Percentiles rank a stretch among this genome's conserved stretches.
Evolutionary conservation across 2,329 filamentous ascomycete species (phyloP).

Genomic region (Parastagonospora nodorum): DNA sequence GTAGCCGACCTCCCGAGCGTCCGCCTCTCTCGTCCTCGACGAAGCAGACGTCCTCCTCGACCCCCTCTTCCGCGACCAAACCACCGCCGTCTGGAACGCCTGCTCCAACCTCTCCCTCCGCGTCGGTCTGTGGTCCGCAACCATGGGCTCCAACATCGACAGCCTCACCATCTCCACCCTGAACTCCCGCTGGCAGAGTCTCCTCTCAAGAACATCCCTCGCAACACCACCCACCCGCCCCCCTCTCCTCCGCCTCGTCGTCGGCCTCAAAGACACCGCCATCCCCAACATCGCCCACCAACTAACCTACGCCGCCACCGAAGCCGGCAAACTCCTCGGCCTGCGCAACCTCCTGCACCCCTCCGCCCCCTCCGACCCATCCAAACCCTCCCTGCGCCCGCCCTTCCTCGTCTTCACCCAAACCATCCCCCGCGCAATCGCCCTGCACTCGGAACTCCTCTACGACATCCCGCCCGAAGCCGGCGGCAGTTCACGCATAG

Average conservation of each 20-base stretch:
- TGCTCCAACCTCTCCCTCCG: slow-evolving; percentile 73
- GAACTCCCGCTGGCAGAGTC: slow-evolving; percentile 42
- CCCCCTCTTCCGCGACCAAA: slow-evolving; percentile 87
- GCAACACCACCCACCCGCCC: slow-evolving; percentile 42
- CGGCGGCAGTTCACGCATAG: slow-evolving; percentile 81
- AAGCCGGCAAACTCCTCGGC: slow-evolving; percentile 90
- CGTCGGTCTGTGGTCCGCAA: slow-evolving; percentile 91
- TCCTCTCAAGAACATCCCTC: slow-evolving; percentile 38
- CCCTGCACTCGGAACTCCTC: slow-evolving; percentile 84
- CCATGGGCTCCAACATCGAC: slow-evolving; percentile 94
- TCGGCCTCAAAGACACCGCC: slow-evolving; percentile 95
- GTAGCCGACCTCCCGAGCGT: slow-evolving; percentile 67
- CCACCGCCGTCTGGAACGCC: slow-evolving; percentile 79
- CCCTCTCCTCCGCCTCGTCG: slow-evolving; percentile 79
- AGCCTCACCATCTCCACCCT: slow-evolving; percentile 70
- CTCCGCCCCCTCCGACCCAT: slow-evolving; percentile 55
- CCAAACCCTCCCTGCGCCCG: slow-evolving; percentile 66
- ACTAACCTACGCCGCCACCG: slow-evolving; percentile 87
- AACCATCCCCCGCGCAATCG: slow-evolving; percentile 87
- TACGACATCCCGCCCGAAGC: slow-evolving; percentile 93
- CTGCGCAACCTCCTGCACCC: slow-evolving; percentile 89
- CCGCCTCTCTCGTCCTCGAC: slow-evolving; percentile 77
- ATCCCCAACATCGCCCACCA: slow-evolving; percentile 91
- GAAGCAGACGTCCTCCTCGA: slow-evolving; percentile 96
- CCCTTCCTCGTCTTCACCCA: slow-evolving; percentile 97